phyloP scores from a whole-genome alignment of 2,329 filamentous ascomycete species.

The Alternaria brassicicola region DNA sequence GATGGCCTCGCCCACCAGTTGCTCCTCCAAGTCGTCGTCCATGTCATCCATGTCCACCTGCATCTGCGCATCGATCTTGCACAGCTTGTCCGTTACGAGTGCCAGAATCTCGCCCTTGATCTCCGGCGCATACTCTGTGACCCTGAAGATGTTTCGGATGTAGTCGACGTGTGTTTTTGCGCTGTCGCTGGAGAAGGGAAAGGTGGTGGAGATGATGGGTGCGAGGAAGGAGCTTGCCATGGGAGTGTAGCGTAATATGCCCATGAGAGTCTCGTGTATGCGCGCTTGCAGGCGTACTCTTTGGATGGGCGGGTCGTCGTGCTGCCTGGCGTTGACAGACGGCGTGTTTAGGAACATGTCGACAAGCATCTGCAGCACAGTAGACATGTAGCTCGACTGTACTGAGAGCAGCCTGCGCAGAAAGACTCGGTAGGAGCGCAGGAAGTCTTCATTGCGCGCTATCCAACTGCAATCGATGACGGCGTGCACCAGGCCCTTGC shows the following conservation, averaged over 20 bases:
- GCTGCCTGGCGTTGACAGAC: slow-evolving; percentile 59
- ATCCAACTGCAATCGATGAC: slow-evolving; percentile 66
- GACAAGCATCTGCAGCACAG: slow-evolving; percentile 80
- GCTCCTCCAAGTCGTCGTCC: slow-evolving; percentile 83
- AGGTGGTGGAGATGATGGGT: slow-evolving; percentile 69
- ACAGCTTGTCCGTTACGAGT: slow-evolving; percentile 81
- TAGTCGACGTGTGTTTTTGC: slow-evolving; percentile 85
- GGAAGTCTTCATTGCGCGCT: slow-evolving; percentile 65
- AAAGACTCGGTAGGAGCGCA: slow-evolving; percentile 62
- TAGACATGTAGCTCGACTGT: slow-evolving; percentile 76
- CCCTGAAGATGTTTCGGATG: slow-evolving; percentile 78
- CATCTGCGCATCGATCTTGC: slow-evolving; percentile 95
- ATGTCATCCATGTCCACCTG: slow-evolving; percentile 91
- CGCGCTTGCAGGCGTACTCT: slow-evolving; percentile 71
- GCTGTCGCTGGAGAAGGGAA: slow-evolving; percentile 78
- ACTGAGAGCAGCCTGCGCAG: slow-evolving; percentile 74
- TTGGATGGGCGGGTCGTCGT: slow-evolving; percentile 63
- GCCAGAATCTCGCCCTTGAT: slow-evolving; percentile 81
- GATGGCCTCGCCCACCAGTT: slow-evolving; percentile 66
- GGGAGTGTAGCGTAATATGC: slow-evolving; percentile 80
- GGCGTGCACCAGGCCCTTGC: slow-evolving; percentile 63
- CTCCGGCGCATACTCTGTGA: slow-evolving; percentile 78
- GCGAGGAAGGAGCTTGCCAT: slow-evolving; percentile 75
- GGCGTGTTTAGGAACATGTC: slow-evolving; percentile 72
- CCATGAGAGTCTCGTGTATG: slow-evolving; percentile 75